Conservation (phyloP, 2,329 filamentous ascomycete species). For the Colletotrichum orchidophilum region DNA sequence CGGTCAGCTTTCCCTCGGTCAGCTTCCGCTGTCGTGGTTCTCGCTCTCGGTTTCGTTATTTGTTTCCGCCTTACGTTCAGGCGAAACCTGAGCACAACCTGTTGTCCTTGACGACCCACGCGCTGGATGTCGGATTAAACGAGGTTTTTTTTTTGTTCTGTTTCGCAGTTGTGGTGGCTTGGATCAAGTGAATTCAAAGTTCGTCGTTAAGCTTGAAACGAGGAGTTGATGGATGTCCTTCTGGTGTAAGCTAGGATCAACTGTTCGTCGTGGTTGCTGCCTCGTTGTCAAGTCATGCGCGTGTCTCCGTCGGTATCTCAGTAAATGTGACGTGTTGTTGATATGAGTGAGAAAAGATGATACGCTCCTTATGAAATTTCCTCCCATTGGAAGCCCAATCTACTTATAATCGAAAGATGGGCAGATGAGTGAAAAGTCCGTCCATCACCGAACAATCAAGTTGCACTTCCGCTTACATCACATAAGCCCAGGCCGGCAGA, state of each 20-base stretch:
- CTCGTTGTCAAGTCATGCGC: neutral
- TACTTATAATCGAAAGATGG: slow-evolving; percentile 19
- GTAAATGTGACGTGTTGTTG: neutral
- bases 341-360: neutral
- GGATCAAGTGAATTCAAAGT: neutral
- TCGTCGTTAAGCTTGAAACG: neutral
- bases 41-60: neutral
- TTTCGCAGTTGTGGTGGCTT: neutral
- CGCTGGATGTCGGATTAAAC: neutral
- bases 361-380: neutral
- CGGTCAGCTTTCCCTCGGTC: neutral
- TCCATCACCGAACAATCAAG: neutral
- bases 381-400: neutral
- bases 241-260: slow-evolving; percentile 5
- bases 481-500: neutral
- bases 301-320: neutral
- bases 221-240: neutral
- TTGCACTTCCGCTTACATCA: slow-evolving; percentile 25
- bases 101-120: neutral
- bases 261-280: neutral
- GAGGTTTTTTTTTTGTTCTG: neutral
- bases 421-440: neutral
- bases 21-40: neutral
- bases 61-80: neutral
- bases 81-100: neutral